Base-by-base conservation (phyloP, 2,329 filamentous ascomycete species). In the Aspergillus sp. region DNA sequence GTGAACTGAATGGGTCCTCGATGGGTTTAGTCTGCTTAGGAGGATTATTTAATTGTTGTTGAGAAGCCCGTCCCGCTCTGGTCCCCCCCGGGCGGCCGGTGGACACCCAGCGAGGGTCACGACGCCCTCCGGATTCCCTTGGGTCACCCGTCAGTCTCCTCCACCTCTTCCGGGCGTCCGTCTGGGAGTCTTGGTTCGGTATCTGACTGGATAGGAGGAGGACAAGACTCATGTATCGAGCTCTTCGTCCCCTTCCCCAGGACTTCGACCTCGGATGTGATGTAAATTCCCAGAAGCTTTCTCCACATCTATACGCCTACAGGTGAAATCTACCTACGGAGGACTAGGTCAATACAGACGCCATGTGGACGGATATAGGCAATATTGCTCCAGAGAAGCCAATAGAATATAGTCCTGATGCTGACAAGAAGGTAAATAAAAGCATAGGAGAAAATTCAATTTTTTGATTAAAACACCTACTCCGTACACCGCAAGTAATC, bases 41-140 rank as follows among this genome's bases (percentile, higher is more conserved):
- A 29, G 31, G 44, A 19, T 20, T 48, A 49, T 20, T 47, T 47
- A 50, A 36, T 45, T 19, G 19, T 41, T 61, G 58, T 62, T 60
- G 59, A 60, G 59, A 20, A 21, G 19, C 9, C 16, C 17, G 58
- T 54, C 52, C 56, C 54, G 54, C 50, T 58, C 50, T 52, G 14
- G 16, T 19, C 6, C 11, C 16, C 40, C 40, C 54, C 59, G 53
- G 59, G 42, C 55, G 54, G 56, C 56, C 59, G 55, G 55, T 47
- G 57, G 53, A 57, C 47, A 49, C 44, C 31, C 41, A 5, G 31
- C 20, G 21, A 50, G 6, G 17, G 13, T 32, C 14, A 29, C 46
- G 36, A 29, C 40, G 9, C 19, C 11, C 19, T 20, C 16, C 16
- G 40, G 16, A 42, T 7, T 47, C 34, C 42, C 40, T 25, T 50